phyloP scores from a whole-genome alignment of 1,139 yeast species.

The Yamadazyma sp. region DNA sequence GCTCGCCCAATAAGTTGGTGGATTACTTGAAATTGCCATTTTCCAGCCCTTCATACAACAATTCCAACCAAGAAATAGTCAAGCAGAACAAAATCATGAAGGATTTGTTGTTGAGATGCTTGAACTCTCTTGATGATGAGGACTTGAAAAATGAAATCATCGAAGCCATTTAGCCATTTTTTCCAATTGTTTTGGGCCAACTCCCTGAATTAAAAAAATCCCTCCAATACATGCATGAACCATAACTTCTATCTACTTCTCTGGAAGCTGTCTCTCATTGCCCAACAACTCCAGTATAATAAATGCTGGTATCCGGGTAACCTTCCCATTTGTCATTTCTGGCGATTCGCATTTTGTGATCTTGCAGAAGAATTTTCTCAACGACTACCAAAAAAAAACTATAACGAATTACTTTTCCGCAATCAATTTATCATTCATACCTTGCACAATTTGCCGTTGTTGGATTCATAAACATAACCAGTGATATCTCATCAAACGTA shows the following conservation, averaged over 20 bases:
- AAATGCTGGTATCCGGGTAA: conserved; percentile 2
- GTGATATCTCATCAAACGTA: too few relatives aligned
- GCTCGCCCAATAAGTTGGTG: conserved; percentile 19
- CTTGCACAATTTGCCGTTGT: background rate
- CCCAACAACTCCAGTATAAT: too few relatives aligned
- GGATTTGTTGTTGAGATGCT: conserved; percentile 12
- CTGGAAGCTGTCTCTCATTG: background rate
- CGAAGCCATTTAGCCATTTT: conserved; percentile 3
- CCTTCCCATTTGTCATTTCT: background rate
- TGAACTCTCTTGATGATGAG: conserved; percentile 12
- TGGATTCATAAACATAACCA: background rate
- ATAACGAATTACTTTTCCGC: background rate
- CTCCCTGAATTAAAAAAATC: background rate
- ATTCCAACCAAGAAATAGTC: conserved; percentile 3
- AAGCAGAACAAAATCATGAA: conserved; percentile 11
- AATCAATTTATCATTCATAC: background rate
- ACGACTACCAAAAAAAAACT: background rate
- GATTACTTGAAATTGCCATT: conserved; percentile 29
- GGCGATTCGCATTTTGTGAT: background rate
- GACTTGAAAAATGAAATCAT: conserved; percentile 16
- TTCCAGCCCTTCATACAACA: background rate
- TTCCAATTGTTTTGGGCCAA: too few relatives aligned
- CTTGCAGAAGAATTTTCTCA: conserved; percentile 3
- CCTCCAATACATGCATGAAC: background rate
- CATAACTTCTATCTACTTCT: too few relatives aligned